Evolutionary conservation across 2,329 filamentous ascomycete species (phyloP), one percentile per base, ranked within the genome.

Genomic region (Plectosphaerella cucumerina): DNA sequence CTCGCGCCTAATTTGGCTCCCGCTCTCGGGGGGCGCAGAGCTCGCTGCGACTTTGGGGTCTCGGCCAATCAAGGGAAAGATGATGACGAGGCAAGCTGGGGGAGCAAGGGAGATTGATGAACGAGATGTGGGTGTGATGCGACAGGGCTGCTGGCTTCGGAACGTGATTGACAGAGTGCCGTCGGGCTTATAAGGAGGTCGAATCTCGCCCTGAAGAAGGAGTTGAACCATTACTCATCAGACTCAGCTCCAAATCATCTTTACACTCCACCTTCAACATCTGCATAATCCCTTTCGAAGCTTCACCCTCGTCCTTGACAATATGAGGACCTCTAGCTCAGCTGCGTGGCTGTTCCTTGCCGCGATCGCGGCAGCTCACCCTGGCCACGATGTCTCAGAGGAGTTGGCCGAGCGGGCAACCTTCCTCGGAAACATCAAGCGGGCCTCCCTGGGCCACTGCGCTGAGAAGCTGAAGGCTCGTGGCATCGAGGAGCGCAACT

Each of bases 331-430:
- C n/a, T 20, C 37, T 6, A 10, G 18, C n/a, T 42, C 10, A 17
- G 10, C 17, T 18, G 15, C 39, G 3, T 42, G 10, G n/a, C 9
- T 18, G n/a, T 10, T 20, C n/a, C 12, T 42, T 8, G n/a, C 18
- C 39, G 39, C 39, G 5, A 6, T 17, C n/a, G 39, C 39, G 6
- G 39, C 17, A 17, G 73, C 73, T 18, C 74, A 81, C 53, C 76
- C 76, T 1, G 76, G 76, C 53, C 75, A 79, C 53, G 70, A 78
- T 48, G 53, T 75, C 37, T 64, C 64, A 42, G 65, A 75, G 10
- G 78, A 81, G 61, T 70, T 74, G 31, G 68, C 69, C 11, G 74
- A 78, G 62, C 76, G 77, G 34, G 73, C 73, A 23, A 64, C 70
- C 0, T 80, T 74, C 56, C 62, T 77, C 48, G 60, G 62, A 53